Percentiles rank a stretch among this genome's conserved stretches.
Conservation (phyloP, 1,284 basidiomycete species). For the Puccinia triticina region DNA sequence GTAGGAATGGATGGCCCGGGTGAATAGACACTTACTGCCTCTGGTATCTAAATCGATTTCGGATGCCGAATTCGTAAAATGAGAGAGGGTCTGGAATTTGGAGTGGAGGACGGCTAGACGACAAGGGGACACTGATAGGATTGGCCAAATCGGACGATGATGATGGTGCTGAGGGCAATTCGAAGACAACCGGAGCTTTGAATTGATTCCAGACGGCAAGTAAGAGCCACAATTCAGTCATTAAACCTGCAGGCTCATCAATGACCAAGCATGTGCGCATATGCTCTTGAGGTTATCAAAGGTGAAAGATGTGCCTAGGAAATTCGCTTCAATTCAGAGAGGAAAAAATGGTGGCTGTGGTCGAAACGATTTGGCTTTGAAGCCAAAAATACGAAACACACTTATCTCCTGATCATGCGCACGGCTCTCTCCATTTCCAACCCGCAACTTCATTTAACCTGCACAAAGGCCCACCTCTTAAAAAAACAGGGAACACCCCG, state of each 20-base stretch:
- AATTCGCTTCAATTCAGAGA: background rate
- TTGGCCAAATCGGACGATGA: background rate
- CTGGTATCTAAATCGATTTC: background rate
- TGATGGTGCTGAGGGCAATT: background rate
- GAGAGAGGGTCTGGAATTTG: background rate
- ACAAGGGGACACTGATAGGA: background rate
- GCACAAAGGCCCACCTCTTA: background rate
- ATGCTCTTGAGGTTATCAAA: background rate
- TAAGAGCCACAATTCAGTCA: background rate
- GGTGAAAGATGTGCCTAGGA: slow-evolving; percentile 5
- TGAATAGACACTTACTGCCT: background rate
- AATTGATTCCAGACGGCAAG: background rate
- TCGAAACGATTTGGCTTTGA: background rate
- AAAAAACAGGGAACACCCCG: background rate
- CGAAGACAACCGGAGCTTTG: background rate
- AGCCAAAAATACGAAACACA: background rate
- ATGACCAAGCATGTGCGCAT: background rate
- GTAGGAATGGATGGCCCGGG: background rate
- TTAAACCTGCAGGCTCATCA: background rate
- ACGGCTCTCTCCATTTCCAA: background rate
- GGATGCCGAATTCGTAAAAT: background rate
- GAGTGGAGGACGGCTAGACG: background rate
- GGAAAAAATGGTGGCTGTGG: background rate
- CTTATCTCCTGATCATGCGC: slow-evolving; percentile 11
- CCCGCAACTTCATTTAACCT: background rate